Evolutionary conservation across 352 stramenopile species (phyloP), one percentile per base, ranked within the genome.

Genomic region (Phytophthora nicotianae): DNA sequence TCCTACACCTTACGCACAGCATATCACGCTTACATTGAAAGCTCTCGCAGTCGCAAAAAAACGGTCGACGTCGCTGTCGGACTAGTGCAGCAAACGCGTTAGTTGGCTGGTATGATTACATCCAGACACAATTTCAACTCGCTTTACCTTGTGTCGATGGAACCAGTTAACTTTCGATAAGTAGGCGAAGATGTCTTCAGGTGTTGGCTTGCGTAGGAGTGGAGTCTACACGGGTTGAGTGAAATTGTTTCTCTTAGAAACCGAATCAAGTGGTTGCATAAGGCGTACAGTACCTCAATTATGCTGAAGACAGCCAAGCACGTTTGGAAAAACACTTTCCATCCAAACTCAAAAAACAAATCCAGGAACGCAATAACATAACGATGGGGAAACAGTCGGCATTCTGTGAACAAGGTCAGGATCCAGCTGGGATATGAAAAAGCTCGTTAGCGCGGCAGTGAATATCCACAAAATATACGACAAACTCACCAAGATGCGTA

Each of bases 361-460:
- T 84, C 70, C 20, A 84, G 41, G 35, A 84, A 80, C 3, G 47
- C 50, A 42, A 84, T 52, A 7, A 79, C 70, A 52, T 66, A 77
- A 16, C 64, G 58, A 32, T 80, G 68, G 2, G 70, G 68, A 6
- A 84, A 62, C 42, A 84, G 43, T 16, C 73, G 70, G 14, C 70
- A 78, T 45, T 84, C 73, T 33, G 75, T 82, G 42, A 84, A 84
- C n/a, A 82, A 55, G 17, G 73, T 84, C 47, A 84, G 38, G 24
- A 84, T 79, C 75, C 75, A 84, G 49, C 75, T 84, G 38, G 21
- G 42, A 53, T 7, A 5, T 40, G 23, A 48, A 3, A 27, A 45
- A 2, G 38, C 62, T 29, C 58, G 37, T 29, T 52, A 4, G n/a
- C 9, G 37, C 41, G 14, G 13, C 29, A 52, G 62, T n/a, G 7